Evolutionary conservation across 2,329 filamentous ascomycete genomes (phyloP).

Genomic region (Diplodia scrobiculata): DNA sequence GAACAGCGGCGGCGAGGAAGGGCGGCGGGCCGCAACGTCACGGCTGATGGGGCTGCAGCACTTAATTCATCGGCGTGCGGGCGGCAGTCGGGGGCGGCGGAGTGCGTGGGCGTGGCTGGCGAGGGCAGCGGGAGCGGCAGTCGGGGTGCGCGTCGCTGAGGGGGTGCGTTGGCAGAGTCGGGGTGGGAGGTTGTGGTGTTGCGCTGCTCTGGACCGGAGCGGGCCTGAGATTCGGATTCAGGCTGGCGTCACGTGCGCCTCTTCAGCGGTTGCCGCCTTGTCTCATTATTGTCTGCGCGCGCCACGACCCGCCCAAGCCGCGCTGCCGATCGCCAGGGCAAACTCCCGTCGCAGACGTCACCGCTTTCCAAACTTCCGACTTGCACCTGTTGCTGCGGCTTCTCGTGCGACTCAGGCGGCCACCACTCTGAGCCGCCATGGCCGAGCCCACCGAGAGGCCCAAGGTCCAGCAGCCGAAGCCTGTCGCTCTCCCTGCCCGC

Average conservation of each 20-base stretch:
- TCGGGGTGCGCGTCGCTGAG: constrained; percentile 9
- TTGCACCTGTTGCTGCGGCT: too few relatives aligned
- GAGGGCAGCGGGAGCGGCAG: neutral
- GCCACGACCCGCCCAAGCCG: neutral
- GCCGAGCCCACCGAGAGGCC: constrained; percentile 15
- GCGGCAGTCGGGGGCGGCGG: constrained; percentile 6
- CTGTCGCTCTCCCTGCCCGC: constrained; percentile 74
- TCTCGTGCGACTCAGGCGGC: neutral
- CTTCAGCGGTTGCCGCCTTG: neutral
- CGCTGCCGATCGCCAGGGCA: constrained; percentile 4
- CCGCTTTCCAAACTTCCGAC: neutral
- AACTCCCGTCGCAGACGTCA: neutral
- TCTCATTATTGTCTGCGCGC: neutral
- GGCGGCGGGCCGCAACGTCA: constrained; percentile 31
- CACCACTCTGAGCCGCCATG: constrained; percentile 13
- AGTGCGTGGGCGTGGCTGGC: neutral
- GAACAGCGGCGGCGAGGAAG: constrained; percentile 17
- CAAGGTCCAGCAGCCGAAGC: constrained; percentile 79
- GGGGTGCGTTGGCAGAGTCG: constrained; percentile 23
- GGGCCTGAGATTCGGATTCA: neutral
- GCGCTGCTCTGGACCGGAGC: constrained; percentile 1
- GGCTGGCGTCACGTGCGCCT: neutral
- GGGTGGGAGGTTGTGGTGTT: constrained; percentile 21
- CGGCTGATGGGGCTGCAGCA: constrained; percentile 28
- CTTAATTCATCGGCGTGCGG: constrained; percentile 19